Evolutionary conservation across 164 flowering plant genomes (phyloP), one percentile per base, ranked within the genome.

Genomic region (Stephania cephalantha): DNA sequence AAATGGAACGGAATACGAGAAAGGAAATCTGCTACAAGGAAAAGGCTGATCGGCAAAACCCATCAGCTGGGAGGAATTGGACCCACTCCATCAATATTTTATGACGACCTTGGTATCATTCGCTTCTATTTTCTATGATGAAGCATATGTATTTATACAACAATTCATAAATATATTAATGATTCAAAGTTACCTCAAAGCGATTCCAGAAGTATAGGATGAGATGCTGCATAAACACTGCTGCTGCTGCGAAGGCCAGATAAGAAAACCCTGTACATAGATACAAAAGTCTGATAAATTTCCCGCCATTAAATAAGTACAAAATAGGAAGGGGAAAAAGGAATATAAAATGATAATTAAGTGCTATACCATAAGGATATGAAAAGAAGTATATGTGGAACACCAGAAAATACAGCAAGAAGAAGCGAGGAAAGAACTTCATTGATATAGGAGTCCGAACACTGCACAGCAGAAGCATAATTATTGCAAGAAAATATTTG

Each of bases 381-480:
- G 99, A 95, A 78, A 95, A 95, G 87, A 95, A 93, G 79, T 95
- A 95, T 1, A 95, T 93, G 84, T 95, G 99, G 75, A 95, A 95
- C 81, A 93, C 97, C 88, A 95, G 84, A 79, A 95, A 95, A 75
- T 91, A 95, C 74, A 95, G 98, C 87, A 93, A 80, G 84, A 95
- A 93, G 88, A 95, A 95, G 71, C 98, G 97, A 46, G 99, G 99
- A 77, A 95, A 95, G 87, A 90, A 95, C 92, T 95, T 92, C 96
- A 91, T 92, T 25, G 98, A 93, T 84, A 95, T 87, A 65, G 98
- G 97, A 5, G 99, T 93, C 18, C 99, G 94, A 61, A 95, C 98
- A 82, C 99, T 95, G 93, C 90, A 71, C 67, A 61, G 25, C 20
- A n/a, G 31, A 55, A 69, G 65, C 44, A 53, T 25, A 52, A 30